These are phyloP conservation scores for Coniochaeta sp. DNA, from an alignment of 2,329 filamentous ascomycete species.

Conservation along the genomic window DNA sequence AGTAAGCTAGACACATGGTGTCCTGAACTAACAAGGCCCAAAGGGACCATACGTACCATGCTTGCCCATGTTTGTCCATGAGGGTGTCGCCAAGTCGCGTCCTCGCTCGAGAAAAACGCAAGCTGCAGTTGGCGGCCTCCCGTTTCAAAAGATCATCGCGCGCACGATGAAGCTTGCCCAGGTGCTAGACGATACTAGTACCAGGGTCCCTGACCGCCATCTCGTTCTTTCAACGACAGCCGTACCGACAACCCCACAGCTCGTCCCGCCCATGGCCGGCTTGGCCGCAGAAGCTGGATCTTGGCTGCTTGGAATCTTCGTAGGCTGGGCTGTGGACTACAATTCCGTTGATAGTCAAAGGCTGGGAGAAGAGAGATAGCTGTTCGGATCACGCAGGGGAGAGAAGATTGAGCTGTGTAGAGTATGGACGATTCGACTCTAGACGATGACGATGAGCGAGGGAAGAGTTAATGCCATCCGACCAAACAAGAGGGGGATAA, in stretches of 20 bases:
- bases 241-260: background rate
- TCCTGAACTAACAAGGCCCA: background rate
- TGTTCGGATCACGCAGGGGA: background rate
- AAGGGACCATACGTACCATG: too few species aligned
- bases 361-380: background rate
- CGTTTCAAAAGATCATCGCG: background rate
- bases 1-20: background rate
- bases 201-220: background rate
- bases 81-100: background rate
- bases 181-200: background rate
- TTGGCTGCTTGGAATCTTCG: background rate
- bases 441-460: background rate
- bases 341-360: background rate
- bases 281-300: background rate
- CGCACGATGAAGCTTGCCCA: background rate
- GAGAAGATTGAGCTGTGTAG: background rate
- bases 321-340: background rate
- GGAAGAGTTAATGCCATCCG: background rate
- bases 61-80: background rate
- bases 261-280: background rate
- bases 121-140: background rate
- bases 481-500: background rate
- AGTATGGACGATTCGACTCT: background rate
- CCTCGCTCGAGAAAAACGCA: background rate
- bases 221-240: background rate